A percentile compares a stretch with the other conserved stretches of the same genome.
These are phyloP conservation scores for Xerocomus minutiporus DNA, from an alignment of 1,284 basidiomycete species.

Conservation along the genomic window DNA sequence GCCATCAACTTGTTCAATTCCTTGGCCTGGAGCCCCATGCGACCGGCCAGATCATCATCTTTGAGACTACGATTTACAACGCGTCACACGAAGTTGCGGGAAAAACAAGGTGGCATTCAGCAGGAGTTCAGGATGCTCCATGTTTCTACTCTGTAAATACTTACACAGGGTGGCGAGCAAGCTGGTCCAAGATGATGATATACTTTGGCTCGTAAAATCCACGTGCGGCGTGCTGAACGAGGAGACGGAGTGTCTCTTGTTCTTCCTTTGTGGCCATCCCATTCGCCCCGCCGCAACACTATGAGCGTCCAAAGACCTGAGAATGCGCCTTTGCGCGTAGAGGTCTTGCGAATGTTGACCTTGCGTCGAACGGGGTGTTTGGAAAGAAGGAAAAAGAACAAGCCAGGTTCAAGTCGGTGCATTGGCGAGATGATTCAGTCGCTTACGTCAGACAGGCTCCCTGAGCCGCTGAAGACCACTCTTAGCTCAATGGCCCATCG, in stretches of 20 bases:
- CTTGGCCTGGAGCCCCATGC: constrained; percentile 86
- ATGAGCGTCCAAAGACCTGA: constrained; percentile 2
- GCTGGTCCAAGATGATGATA: constrained; percentile 89
- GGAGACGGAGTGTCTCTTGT: constrained; percentile 67
- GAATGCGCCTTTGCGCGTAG: constrained; percentile 5
- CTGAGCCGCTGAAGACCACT: too few species aligned
- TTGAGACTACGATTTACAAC: constrained; percentile 60
- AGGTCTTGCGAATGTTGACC: constrained; percentile 1
- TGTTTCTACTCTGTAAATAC: constrained; percentile 40
- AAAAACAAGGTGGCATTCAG: constrained; percentile 17
- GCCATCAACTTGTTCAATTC: constrained; percentile 92
- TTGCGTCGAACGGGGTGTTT: constrained; percentile 2
- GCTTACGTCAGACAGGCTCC: background rate
- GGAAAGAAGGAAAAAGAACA: background rate
- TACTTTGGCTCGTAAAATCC: constrained; percentile 93
- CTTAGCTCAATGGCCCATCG: too few species aligned
- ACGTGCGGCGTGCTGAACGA: constrained; percentile 90
- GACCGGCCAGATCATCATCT: constrained; percentile 86
- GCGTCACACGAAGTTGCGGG: constrained; percentile 20
- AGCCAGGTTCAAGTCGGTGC: background rate
- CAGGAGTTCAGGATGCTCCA: constrained; percentile 15
- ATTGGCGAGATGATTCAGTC: background rate
- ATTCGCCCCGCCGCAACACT: constrained; percentile 9
- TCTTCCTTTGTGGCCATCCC: constrained; percentile 69
- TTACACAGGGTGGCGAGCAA: constrained; percentile 89